Evolutionary conservation across 2,329 filamentous ascomycete genomes (phyloP).

Genomic region (Fusarium annulatum): DNA sequence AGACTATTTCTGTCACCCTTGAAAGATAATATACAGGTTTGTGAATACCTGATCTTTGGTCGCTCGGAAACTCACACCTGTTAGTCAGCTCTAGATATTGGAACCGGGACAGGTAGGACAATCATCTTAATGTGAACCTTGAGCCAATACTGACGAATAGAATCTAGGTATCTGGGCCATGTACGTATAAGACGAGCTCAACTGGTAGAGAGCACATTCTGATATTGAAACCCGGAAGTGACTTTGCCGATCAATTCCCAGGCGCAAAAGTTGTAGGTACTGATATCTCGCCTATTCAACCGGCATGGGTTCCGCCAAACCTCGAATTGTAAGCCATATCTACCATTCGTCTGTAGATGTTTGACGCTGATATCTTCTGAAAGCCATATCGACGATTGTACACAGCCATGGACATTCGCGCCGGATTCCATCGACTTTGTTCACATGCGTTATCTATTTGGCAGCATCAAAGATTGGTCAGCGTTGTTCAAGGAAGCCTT

Average conservation of each 20-base stretch:
- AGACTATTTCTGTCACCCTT: slow-evolving; percentile 25
- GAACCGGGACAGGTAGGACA: slow-evolving; percentile 28
- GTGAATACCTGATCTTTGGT: neutral
- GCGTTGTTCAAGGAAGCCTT: slow-evolving; percentile 62
- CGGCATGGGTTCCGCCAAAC: slow-evolving; percentile 19
- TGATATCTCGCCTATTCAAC: slow-evolving; percentile 67
- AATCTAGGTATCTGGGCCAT: slow-evolving; percentile 14
- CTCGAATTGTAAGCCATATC: slow-evolving; percentile 9
- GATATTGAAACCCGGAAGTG: slow-evolving; percentile 52
- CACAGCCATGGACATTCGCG: slow-evolving; percentile 44
- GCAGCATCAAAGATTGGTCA: slow-evolving; percentile 66
- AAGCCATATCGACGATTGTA: slow-evolving; percentile 44
- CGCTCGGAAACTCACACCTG: neutral
- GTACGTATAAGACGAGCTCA: neutral
- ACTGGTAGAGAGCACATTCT: neutral
- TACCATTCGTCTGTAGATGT: accelerated
- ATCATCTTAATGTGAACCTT: accelerated
- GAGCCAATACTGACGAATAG: neutral
- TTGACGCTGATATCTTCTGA: neutral
- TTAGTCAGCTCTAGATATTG: slow-evolving; percentile 25
- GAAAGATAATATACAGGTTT: slow-evolving; percentile 10
- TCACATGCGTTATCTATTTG: slow-evolving; percentile 66
- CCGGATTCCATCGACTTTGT: slow-evolving; percentile 64
- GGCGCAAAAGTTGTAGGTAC: slow-evolving; percentile 59
- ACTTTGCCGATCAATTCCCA: slow-evolving; percentile 57